phyloP scores from a whole-genome alignment of 2,329 filamentous ascomycete genomes.

The Zymoseptoria passerinii region DNA sequence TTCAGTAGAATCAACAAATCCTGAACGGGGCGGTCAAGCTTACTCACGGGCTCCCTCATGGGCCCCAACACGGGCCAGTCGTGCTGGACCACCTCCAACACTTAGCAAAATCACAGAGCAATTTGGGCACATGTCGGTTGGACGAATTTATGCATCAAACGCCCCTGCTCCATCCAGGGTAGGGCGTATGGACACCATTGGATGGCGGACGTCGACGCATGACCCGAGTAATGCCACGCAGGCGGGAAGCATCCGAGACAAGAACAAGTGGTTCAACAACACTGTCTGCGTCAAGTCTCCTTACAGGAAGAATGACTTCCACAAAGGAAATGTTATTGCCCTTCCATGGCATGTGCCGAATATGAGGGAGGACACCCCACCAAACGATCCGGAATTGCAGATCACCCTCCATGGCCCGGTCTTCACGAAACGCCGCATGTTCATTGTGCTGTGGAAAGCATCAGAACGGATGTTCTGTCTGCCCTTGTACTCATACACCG shows the following conservation, averaged over 20 bases:
- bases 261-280: slow-evolving; percentile 2
- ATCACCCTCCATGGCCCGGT: not conserved
- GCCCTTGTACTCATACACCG: slow-evolving; percentile 4
- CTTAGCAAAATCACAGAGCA: no score
- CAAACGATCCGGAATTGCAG: not conserved
- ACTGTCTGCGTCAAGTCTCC: slow-evolving; percentile 2
- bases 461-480: slow-evolving; percentile 3
- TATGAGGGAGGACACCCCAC: not conserved
- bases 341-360: slow-evolving; percentile 5
- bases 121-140: no score
- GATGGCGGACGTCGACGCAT: no score
- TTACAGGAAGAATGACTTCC: not conserved
- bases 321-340: slow-evolving; percentile 4
- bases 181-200: no score
- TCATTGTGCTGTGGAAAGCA: slow-evolving; percentile 4
- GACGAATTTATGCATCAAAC: no score
- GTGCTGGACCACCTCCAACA: no score
- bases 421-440: slow-evolving; percentile 9
- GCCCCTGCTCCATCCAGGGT: no score
- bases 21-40: no score
- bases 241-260: not conserved
- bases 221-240: no score
- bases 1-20: no score
- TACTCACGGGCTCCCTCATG: no score
- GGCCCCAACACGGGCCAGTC: no score